Base-by-base conservation (phyloP, 805 yeast genomes). In the Hanseniaspora thailandica region DNA sequence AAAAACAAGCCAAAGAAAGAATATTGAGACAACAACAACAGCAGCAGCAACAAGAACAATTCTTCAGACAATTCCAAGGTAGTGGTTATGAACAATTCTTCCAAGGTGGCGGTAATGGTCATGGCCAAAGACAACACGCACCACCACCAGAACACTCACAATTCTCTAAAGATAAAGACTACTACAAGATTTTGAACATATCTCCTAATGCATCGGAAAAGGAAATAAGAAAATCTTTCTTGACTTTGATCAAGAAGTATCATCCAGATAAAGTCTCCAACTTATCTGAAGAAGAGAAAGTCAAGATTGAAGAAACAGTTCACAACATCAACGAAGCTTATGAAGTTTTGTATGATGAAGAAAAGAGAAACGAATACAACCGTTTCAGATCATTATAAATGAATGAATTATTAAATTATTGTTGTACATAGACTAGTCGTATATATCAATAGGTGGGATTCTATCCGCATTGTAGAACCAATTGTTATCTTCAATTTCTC, bases 401-500 rank as follows among this genome's bases (percentile, higher is more conserved):
- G 3, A 23, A n/a, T 6, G 5, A 39, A 39, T 12, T 39, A 6
- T 22, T 17, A n/a, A 22, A 30, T 4, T 31, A 13, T 31, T 8
- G 15, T 10, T 23, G n/a, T 34, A 7, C 34, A 31, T 25, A 45
- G 13, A 45, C 56, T 56, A 87, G 61, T 88, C 90, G 65, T 85
- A 93, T 51, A 93, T 90, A 63, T 93, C 97, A 54, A 93, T 80
- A 1, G 98, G 98, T 5, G 97, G 96, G 26, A 93, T 71, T 62
- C 95, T 80, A 63, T 93, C 98, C 47, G 94, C 82, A 61, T 83
- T 86, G 71, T 86, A 89, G 65, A 88, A 89, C 97, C 97, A 90
- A 63, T 94, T 93, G 10, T 86, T 90, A 6, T 86, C 78, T 55
- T 89, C 96, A 30, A 88, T 77, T 67, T 93, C 98, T 55, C 81